Conservation (phyloP, 371 early-diverging fungal species). For the Apophysomyces sp. region DNA sequence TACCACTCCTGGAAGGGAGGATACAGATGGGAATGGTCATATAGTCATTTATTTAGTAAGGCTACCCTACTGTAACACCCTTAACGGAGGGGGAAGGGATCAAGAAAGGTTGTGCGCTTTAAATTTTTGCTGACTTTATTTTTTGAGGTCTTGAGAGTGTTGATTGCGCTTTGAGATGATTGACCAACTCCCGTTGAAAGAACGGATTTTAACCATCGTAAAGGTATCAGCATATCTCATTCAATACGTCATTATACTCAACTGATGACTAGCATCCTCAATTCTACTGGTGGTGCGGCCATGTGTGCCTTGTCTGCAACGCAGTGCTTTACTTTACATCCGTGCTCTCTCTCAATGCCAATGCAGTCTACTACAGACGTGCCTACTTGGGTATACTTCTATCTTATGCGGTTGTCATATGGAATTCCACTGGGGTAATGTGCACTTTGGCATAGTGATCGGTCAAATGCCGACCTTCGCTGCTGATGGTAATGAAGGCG, state of each 20-base stretch:
- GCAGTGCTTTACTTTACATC: constrained; percentile 38
- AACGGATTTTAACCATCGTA: not conserved
- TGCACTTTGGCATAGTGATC: not conserved
- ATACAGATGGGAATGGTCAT: no score
- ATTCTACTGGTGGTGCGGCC: constrained; percentile 59
- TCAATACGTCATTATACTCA: constrained; percentile 1
- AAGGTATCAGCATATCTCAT: not conserved
- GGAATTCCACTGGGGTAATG: constrained; percentile 77
- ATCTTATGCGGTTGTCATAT: constrained; percentile 82
- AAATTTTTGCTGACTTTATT: not conserved
- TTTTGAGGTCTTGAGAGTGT: not conserved
- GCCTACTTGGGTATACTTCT: constrained; percentile 74
- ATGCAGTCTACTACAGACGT: constrained; percentile 49
- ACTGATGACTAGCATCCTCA: constrained; percentile 44
- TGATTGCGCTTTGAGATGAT: not conserved
- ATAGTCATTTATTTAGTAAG: no score
- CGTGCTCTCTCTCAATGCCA: constrained; percentile 32
- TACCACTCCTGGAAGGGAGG: no score
- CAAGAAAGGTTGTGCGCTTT: no score
- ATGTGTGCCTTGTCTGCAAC: constrained; percentile 34
- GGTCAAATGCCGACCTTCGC: not conserved
- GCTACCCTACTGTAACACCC: no score
- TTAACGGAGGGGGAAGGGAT: no score
- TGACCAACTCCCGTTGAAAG: not conserved
- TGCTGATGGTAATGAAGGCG: constrained; percentile 7